A percentile compares a stretch with the other conserved stretches of the same genome.
These are phyloP conservation scores for Phytophthora pinifolia DNA, from an alignment of 352 stramenopile genomes.

Conservation along the genomic window DNA sequence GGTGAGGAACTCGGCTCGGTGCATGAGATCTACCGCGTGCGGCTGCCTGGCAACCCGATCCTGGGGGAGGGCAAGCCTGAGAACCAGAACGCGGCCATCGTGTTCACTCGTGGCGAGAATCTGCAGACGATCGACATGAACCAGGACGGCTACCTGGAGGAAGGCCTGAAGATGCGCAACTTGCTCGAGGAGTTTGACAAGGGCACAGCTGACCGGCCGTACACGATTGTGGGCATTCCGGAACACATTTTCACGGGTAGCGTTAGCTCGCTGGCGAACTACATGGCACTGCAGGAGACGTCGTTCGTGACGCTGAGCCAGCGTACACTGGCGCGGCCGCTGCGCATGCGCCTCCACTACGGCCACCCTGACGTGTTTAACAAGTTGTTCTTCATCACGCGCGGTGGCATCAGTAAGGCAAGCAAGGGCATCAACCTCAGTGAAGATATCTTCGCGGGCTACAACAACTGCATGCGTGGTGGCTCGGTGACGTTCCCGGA, in stretches of 20 bases:
- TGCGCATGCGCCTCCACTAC: constrained; percentile 98
- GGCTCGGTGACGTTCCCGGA: constrained; percentile 97
- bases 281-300: constrained; percentile 99
- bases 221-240: constrained; percentile 97
- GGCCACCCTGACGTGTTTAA: constrained; percentile 99
- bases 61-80: constrained; percentile 99
- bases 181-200: constrained; percentile 97
- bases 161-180: constrained; percentile 99
- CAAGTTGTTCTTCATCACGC: constrained; percentile 99
- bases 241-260: constrained; percentile 99
- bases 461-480: constrained; percentile 98
- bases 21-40: constrained; percentile 96
- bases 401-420: constrained; percentile 98
- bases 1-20: constrained; percentile 57
- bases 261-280: constrained; percentile 98
- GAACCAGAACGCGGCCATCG: constrained; percentile 99
- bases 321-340: constrained; percentile 94
- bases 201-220: constrained; percentile 65
- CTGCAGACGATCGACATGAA: constrained; percentile 99
- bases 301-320: constrained; percentile 99
- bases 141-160: constrained; percentile 99
- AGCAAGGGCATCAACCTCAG: constrained; percentile 99
- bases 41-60: constrained; percentile 98
- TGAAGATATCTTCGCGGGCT: constrained; percentile 99
- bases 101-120: constrained; percentile 98